Conservation (phyloP, 2,329 filamentous ascomycete genomes). For the Gaeumannomyces sp. region DNA sequence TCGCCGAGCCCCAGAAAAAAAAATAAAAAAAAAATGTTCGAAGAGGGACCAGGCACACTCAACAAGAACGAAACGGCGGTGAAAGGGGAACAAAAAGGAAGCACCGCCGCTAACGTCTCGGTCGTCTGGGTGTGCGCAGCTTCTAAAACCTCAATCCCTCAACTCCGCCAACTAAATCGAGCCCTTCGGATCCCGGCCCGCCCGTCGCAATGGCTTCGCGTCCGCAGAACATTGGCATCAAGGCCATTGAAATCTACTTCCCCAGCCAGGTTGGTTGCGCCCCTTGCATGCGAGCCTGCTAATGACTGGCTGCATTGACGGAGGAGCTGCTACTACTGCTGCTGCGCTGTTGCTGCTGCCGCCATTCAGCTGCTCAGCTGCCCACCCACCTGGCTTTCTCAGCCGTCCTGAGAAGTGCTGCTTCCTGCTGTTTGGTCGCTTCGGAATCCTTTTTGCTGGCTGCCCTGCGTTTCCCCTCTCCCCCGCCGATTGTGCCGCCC, state of each 20-base stretch:
- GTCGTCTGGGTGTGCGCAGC: not conserved
- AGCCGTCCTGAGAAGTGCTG: no score
- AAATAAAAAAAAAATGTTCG: not conserved
- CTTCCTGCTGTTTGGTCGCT: no score
- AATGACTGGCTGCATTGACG: not conserved
- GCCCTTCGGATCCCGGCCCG: not conserved
- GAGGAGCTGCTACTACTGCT: not conserved
- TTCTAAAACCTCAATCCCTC: not conserved
- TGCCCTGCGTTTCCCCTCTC: not conserved
- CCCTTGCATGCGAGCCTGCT: not conserved
- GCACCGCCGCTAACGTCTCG: not conserved
- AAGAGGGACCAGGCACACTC: not conserved
- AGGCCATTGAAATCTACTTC: constrained; percentile 88
- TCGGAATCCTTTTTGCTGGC: no score
- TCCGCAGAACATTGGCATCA: constrained; percentile 85
- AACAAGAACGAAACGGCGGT: constrained; percentile 5
- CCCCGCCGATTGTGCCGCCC: no score
- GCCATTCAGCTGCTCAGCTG: not conserved
- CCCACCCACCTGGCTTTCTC: not conserved
- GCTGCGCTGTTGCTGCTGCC: no score
- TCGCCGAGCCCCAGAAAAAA: not conserved
- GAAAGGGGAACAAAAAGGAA: not conserved
- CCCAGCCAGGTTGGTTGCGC: constrained; percentile 67
- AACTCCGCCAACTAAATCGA: not conserved
- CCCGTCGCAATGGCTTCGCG: constrained; percentile 58